Conservation (phyloP, 2,329 filamentous ascomycete genomes). For the Fusarium paranaense region DNA sequence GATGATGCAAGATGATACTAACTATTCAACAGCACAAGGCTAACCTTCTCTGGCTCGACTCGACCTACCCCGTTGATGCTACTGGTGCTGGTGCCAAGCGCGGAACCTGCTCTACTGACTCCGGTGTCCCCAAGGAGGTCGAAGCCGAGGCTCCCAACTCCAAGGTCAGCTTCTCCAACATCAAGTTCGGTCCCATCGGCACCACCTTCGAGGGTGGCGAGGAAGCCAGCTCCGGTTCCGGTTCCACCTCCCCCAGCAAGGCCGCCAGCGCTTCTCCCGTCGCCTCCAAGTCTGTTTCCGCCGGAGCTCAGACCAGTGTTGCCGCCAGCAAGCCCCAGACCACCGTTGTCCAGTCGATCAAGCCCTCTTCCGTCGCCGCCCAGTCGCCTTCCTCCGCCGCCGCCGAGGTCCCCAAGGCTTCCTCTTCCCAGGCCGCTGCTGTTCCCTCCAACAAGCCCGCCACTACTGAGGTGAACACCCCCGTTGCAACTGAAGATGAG, state of each 20-base stretch:
- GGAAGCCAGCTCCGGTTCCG: slow-evolving; percentile 8
- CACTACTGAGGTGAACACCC: slow-evolving; percentile 3
- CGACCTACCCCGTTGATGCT: slow-evolving; percentile 65
- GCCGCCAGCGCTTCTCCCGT: not conserved
- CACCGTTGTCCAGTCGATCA: slow-evolving; percentile 6
- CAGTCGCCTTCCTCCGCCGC: not conserved
- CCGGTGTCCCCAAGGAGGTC: slow-evolving; percentile 63
- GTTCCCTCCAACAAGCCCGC: slow-evolving; percentile 6
- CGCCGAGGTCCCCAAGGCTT: not conserved
- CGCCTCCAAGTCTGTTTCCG: slow-evolving; percentile 8
- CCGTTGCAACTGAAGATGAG: slow-evolving; percentile 3
- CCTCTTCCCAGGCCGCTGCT: not conserved
- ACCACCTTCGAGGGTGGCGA: slow-evolving; percentile 57
- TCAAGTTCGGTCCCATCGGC: slow-evolving; percentile 65
- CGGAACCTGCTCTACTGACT: slow-evolving; percentile 64
- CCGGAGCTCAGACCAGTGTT: not conserved
- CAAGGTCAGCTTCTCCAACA: slow-evolving; percentile 67
- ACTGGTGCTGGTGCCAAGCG: slow-evolving; percentile 61
- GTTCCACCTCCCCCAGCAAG: not conserved
- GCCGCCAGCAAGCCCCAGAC: slow-evolving; percentile 9
- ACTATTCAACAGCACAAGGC: slow-evolving; percentile 58
- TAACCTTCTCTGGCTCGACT: slow-evolving; percentile 81
- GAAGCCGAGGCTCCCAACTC: slow-evolving; percentile 58
- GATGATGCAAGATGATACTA: not conserved
- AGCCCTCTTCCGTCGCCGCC: slow-evolving; percentile 3